phyloP scores from a whole-genome alignment of 2,329 filamentous ascomycete genomes.

The Fusarium sororula region DNA sequence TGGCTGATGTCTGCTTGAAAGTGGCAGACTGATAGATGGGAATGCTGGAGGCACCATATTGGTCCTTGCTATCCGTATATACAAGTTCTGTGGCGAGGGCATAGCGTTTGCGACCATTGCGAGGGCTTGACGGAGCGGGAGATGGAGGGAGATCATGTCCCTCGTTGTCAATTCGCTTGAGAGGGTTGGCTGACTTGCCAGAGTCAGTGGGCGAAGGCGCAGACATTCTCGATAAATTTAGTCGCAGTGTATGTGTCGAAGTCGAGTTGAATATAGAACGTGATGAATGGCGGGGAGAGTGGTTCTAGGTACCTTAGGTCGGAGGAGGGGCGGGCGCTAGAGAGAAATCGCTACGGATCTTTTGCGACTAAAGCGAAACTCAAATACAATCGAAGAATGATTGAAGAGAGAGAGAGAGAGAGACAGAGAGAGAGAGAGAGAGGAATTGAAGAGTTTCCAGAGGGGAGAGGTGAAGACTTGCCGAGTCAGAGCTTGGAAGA shows the following conservation, averaged over 20 bases:
- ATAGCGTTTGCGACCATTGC: slow-evolving; percentile 83
- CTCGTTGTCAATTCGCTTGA: slow-evolving; percentile 76
- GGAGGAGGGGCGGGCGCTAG: neutral
- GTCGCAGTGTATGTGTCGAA: neutral
- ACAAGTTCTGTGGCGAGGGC: slow-evolving; percentile 95
- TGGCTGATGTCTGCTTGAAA: slow-evolving; percentile 90
- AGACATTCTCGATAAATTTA: slow-evolving; percentile 28
- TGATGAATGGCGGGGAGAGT: slow-evolving; percentile 7
- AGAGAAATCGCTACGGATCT: neutral
- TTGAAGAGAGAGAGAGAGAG: slow-evolving; percentile 9
- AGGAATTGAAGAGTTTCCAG: slow-evolving; percentile 9
- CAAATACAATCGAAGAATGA: slow-evolving; percentile 3
- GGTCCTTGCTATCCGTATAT: slow-evolving; percentile 94
- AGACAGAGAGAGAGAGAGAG: slow-evolving; percentile 1
- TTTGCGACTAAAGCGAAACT: neutral
- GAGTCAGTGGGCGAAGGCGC: slow-evolving; percentile 38
- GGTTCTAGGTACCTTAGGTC: neutral
- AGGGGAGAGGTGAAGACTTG: slow-evolving; percentile 12
- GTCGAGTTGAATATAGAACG: neutral
- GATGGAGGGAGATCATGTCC: slow-evolving; percentile 89
- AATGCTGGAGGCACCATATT: slow-evolving; percentile 95
- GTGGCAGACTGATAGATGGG: slow-evolving; percentile 99
- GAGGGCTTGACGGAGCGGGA: slow-evolving; percentile 90
- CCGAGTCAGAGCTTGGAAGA: slow-evolving; percentile 21
- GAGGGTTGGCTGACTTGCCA: slow-evolving; percentile 50